These are phyloP conservation scores for Globisporangium ultimum DNA, from an alignment of 352 stramenopile genomes.

Conservation along the genomic window DNA sequence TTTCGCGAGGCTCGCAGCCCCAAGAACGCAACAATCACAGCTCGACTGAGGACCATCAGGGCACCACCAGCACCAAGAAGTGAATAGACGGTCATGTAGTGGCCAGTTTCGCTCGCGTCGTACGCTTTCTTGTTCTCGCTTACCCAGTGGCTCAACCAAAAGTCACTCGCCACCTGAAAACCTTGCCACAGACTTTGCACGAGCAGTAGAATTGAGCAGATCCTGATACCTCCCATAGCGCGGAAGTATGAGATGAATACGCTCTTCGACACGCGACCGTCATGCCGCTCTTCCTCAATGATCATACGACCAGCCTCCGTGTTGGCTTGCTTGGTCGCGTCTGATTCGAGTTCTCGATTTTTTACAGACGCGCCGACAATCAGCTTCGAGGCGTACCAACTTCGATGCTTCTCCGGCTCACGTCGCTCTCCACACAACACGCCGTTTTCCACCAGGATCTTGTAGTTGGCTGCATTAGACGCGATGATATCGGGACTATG, in stretches of 20 bases:
- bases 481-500: slow-evolving; percentile 77
- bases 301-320: slow-evolving; percentile 18
- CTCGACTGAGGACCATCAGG: slow-evolving; percentile 25
- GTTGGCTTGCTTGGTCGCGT: slow-evolving; percentile 2
- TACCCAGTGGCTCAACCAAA: slow-evolving; percentile 26
- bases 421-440: slow-evolving; percentile 71
- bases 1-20: slow-evolving; percentile 25
- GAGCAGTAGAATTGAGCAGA: slow-evolving; percentile 9
- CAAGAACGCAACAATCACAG: slow-evolving; percentile 17
- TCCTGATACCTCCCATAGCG: slow-evolving; percentile 30
- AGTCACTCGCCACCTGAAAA: slow-evolving; percentile 16
- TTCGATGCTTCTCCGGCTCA: neutral
- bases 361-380: slow-evolving; percentile 5
- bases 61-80: slow-evolving; percentile 9
- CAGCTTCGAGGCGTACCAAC: neutral
- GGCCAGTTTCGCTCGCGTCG: neutral
- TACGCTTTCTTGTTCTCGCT: neutral
- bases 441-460: slow-evolving; percentile 15
- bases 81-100: slow-evolving; percentile 27
- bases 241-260: slow-evolving; percentile 43
- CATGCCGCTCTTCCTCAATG: slow-evolving; percentile 33
- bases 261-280: slow-evolving; percentile 28
- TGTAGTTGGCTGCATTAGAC: slow-evolving; percentile 21
- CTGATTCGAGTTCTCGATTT: neutral
- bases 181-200: slow-evolving; percentile 15